Evolutionary conservation across 2,329 filamentous ascomycete species (phyloP).

Genomic region (Hypoxylon sp.): DNA sequence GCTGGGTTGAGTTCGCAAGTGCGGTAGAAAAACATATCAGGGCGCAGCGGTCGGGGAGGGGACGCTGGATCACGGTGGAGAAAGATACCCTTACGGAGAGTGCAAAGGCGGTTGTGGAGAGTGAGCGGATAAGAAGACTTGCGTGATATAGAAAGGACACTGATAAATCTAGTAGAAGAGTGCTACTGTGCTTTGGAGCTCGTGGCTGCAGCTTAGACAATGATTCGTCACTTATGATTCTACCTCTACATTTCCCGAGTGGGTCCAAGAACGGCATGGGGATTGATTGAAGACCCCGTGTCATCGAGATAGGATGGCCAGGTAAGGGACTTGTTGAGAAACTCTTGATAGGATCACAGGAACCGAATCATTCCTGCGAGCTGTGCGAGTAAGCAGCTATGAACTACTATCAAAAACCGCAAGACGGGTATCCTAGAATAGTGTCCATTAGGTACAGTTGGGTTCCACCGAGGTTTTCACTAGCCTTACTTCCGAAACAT

Average conservation of each 20-base stretch:
- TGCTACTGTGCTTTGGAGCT: not conserved
- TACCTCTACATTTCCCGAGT: not conserved
- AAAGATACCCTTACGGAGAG: conserved; percentile 53
- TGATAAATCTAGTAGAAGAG: not conserved
- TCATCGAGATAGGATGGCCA: not conserved
- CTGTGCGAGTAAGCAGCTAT: too few relatives aligned
- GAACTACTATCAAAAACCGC: too few relatives aligned
- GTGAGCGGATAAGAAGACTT: conserved; percentile 20
- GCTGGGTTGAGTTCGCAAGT: conserved; percentile 56
- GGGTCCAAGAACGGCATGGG: not conserved
- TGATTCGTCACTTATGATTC: not conserved
- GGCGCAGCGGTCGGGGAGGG: conserved; percentile 61
- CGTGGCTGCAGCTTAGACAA: not conserved
- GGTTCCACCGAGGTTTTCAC: not conserved
- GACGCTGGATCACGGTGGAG: conserved; percentile 64
- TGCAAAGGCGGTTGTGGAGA: conserved; percentile 33
- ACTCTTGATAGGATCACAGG: not conserved
- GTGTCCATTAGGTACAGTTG: not conserved
- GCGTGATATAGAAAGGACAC: not conserved
- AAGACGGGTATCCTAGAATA: too few relatives aligned
- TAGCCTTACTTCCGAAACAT: not conserved
- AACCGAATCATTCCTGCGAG: too few relatives aligned
- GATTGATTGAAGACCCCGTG: not conserved
- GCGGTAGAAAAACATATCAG: conserved; percentile 64
- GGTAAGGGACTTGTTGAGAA: not conserved